Conservation (phyloP, 768 basidiomycete genomes). For the Stropharia rugosoannulata region DNA sequence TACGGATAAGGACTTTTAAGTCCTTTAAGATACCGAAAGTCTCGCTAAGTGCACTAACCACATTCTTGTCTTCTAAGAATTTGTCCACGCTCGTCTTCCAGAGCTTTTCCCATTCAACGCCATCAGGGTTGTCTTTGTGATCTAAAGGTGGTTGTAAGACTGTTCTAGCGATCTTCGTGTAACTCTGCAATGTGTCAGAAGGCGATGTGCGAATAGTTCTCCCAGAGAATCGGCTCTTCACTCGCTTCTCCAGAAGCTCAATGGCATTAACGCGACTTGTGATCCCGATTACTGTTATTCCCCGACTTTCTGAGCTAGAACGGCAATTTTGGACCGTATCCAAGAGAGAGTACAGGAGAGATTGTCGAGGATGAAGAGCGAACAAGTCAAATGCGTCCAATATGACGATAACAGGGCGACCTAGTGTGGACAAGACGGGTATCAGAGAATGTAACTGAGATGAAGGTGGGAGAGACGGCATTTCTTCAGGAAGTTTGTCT, state of each 20-base stretch:
- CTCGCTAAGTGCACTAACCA: constrained; percentile 49
- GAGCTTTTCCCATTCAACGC: constrained; percentile 55
- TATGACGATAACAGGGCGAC: constrained; percentile 78
- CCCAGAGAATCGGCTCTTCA: constrained; percentile 96
- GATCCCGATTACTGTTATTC: constrained; percentile 83
- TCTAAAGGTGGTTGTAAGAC: constrained; percentile 38
- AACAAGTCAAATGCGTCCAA: constrained; percentile 95
- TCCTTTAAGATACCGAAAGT: constrained; percentile 64
- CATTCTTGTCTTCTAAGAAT: constrained; percentile 51
- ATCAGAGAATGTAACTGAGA: constrained; percentile 75
- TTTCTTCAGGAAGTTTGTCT: constrained; percentile 11
- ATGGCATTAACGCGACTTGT: constrained; percentile 88
- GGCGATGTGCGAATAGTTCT: constrained; percentile 79
- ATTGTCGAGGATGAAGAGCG: constrained; percentile 87
- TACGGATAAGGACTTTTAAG: constrained; percentile 50
- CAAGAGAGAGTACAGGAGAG: constrained; percentile 90
- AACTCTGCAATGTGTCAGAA: constrained; percentile 46
- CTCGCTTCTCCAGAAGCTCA: constrained; percentile 89
- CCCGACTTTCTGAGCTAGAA: constrained; percentile 55
- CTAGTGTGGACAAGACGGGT: constrained; percentile 73
- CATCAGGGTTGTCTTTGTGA: constrained; percentile 17
- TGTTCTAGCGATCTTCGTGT: constrained; percentile 47
- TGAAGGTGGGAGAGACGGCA: constrained; percentile 53
- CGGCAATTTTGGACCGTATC: constrained; percentile 91
- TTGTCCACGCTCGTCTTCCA: constrained; percentile 62